Conservation (phyloP, 371 early-diverging fungal genomes). For the Mucor racemosus region DNA sequence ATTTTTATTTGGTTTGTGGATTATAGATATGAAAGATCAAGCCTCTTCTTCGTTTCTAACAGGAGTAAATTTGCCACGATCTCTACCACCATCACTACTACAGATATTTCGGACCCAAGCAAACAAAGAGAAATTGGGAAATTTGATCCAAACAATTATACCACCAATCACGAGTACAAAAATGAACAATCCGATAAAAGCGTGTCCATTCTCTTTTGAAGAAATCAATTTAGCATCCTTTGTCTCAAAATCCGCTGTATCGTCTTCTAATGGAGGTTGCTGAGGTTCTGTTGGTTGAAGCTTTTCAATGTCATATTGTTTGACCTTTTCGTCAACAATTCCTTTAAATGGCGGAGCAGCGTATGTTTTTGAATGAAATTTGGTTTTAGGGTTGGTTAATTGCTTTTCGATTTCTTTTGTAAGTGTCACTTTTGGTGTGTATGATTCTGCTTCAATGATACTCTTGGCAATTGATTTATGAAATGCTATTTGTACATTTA, state of each 20-base stretch:
- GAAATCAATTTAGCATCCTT: neutral
- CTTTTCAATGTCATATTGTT: slow-evolving; percentile 20
- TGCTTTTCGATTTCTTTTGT: slow-evolving; percentile 19
- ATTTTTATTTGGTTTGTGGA: neutral
- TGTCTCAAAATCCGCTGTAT: neutral
- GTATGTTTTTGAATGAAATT: slow-evolving; percentile 34
- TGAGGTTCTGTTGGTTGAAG: slow-evolving; percentile 7
- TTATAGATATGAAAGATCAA: no score
- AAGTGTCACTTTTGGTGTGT: slow-evolving; percentile 19
- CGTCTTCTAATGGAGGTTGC: slow-evolving; percentile 28
- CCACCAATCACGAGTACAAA: slow-evolving; percentile 7
- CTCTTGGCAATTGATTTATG: slow-evolving; percentile 43
- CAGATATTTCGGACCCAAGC: neutral
- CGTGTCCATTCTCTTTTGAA: neutral
- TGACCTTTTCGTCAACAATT: slow-evolving; percentile 30
- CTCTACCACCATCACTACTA: neutral
- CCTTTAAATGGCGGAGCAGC: slow-evolving; percentile 26
- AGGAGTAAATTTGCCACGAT: slow-evolving; percentile 21
- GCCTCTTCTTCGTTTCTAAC: slow-evolving; percentile 20
- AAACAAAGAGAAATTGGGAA: slow-evolving; percentile 3
- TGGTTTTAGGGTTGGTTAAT: slow-evolving; percentile 21
- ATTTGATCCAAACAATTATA: slow-evolving; percentile 19
- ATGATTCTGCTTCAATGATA: slow-evolving; percentile 42
- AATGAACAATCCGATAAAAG: slow-evolving; percentile 12
- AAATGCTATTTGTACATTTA: slow-evolving; percentile 28